Evolutionary conservation across 352 stramenopile genomes (phyloP), one percentile per base, ranked within the genome.

Genomic region (Thalassiosira mediterranea): DNA sequence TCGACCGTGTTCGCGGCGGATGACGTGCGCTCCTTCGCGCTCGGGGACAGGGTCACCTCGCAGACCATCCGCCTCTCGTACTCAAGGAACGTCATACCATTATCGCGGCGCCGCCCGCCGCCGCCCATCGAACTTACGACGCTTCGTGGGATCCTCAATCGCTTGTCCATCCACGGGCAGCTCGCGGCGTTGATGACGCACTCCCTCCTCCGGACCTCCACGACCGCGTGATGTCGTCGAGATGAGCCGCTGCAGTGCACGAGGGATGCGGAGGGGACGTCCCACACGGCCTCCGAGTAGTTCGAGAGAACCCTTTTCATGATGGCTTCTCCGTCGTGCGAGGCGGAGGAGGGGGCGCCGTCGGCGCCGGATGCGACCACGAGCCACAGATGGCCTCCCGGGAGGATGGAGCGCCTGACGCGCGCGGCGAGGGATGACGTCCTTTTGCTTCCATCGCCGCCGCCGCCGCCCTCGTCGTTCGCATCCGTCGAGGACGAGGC

Each of bases 201-300:
- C 26, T 48, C 15, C 31, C 57, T 76, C 60, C 76, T 89, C 56
- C 46, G 69, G 10, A 83, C 81, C 56, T 28, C 78, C n/a, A n/a
- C n/a, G n/a, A n/a, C n/a, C n/a, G n/a, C n/a, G n/a, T n/a, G n/a
- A n/a, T n/a, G n/a, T n/a, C n/a, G n/a, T n/a, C n/a, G n/a, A n/a
- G n/a, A n/a, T n/a, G n/a, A n/a, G n/a, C n/a, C n/a, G n/a, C n/a
- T n/a, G n/a, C n/a, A n/a, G n/a, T n/a, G n/a, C n/a, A n/a, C n/a
- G n/a, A n/a, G n/a, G n/a, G n/a, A n/a, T n/a, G n/a, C n/a, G n/a
- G n/a, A n/a, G n/a, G n/a, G n/a, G n/a, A n/a, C n/a, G n/a, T n/a
- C n/a, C n/a, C n/a, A n/a, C n/a, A n/a, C n/a, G n/a, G n/a, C n/a
- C n/a, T n/a, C n/a, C n/a, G n/a, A n/a, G n/a, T n/a, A n/a, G n/a